Evolutionary conservation across 2,329 filamentous ascomycete species (phyloP), one percentile per base, ranked within the genome.

Genomic region (Akanthomyces lecanii): DNA sequence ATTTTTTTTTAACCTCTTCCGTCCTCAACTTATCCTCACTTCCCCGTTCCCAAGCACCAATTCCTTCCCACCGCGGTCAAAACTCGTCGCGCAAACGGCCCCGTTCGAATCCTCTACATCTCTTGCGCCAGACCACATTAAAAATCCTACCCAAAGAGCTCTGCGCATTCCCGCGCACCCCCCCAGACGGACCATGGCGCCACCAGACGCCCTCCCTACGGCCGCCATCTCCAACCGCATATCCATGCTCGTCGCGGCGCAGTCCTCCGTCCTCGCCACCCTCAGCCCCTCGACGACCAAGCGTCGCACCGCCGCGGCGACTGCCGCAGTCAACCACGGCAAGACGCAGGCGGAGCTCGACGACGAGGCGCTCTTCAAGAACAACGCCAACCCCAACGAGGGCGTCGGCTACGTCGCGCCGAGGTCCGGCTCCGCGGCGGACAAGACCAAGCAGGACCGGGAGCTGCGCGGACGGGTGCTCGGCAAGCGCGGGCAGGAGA

Each of bases 361-460:
- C 55, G 70, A 71, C 21, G 68, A 72, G 28, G 71, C 74, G 59
- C 56, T 73, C 36, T 65, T 67, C 10, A 66, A 66, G 4, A 65
- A 51, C 53, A 30, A 58, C 12, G 38, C 66, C 33, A 66, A 67
- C 44, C 71, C 71, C 44, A 79, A 79, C 67, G 72, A 75, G 28
- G 80, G 79, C 42, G 67, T 81, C 11, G 79, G 79, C 10, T 79
- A 76, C 68, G 69, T 72, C 4, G 28, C 53, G 2, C 57, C 55
- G 5, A 62, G 59, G 7, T 70, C 69, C 18, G 59, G 68, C 30
- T 61, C 68, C 11, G 62, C 68, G 11, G 38, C 44, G 66, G 68
- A 67, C 16, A 67, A 69, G 60, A 62, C 66, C 2, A 69, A 68
- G 28, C 67, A 70, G 58, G 70, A 74, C 62, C 70, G 68, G 57